Conservation (phyloP, 2,329 filamentous ascomycete species). For the Cordyceps farinosa region DNA sequence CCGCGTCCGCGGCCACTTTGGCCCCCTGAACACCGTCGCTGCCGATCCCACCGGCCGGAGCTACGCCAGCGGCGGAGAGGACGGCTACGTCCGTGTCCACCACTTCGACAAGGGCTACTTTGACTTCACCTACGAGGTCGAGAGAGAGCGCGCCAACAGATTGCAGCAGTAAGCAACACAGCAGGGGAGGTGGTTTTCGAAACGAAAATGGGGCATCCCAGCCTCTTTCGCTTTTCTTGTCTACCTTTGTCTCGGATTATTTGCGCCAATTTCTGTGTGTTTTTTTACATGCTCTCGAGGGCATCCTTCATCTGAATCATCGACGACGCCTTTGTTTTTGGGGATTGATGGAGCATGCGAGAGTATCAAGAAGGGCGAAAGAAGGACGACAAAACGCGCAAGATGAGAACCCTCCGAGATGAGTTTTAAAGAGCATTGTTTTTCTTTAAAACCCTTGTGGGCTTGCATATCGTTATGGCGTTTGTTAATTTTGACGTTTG, state of each 20-base stretch:
- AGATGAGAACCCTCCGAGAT: not conserved
- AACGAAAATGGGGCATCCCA: not conserved
- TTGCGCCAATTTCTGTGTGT: not conserved
- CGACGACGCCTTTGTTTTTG: not conserved
- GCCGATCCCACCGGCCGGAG: constrained; percentile 86
- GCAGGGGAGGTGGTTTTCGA: not conserved
- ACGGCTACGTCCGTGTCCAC: constrained; percentile 97
- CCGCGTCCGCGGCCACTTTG: constrained; percentile 94
- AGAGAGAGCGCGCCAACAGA: constrained; percentile 68
- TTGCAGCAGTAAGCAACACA: constrained; percentile 32
- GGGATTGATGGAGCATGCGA: not conserved
- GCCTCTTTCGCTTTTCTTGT: not conserved
- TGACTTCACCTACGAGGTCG: constrained; percentile 98
- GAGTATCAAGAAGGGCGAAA: not conserved
- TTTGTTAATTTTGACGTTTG: constrained; percentile 10
- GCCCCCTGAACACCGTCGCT: constrained; percentile 93
- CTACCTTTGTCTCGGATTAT: not conserved
- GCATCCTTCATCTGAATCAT: not conserved
- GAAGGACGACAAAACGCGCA: not conserved
- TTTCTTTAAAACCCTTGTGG: constrained; percentile 8
- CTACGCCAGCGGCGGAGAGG: constrained; percentile 94
- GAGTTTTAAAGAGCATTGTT: not conserved
- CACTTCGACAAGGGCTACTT: constrained; percentile 99
- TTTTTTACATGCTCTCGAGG: not conserved
- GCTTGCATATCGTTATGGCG: constrained; percentile 19